phyloP scores from a whole-genome alignment of 2,329 filamentous ascomycete genomes.

The Atkinsonella hypoxylon region DNA sequence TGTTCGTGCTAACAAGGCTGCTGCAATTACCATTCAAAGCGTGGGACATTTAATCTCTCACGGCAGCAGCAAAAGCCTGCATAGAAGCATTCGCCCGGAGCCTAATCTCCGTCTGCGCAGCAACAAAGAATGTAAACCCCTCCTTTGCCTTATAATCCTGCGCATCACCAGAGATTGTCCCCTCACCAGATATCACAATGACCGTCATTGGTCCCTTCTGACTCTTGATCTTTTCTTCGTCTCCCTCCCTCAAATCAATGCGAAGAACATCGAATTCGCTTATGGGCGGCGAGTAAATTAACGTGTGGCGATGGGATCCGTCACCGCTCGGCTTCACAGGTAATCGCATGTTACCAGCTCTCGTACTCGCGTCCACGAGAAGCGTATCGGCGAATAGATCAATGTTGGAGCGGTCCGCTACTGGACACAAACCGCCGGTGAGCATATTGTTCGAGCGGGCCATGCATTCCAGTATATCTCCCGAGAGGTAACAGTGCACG shows the following conservation, averaged over 20 bases:
- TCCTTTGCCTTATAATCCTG: background rate
- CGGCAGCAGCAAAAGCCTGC: background rate
- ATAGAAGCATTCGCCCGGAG: background rate
- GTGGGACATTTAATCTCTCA: background rate
- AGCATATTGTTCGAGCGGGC: conserved; percentile 64
- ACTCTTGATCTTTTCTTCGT: conserved; percentile 36
- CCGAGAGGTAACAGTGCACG: conserved; percentile 61
- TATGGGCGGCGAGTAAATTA: conserved; percentile 53
- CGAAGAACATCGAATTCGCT: conserved; percentile 61
- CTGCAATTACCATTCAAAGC: no score
- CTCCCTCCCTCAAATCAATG: conserved; percentile 41
- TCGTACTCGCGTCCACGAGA: conserved; percentile 25
- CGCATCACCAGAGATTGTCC: conserved; percentile 22
- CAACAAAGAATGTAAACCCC: conserved; percentile 2
- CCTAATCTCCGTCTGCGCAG: background rate
- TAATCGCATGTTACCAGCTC: conserved; percentile 42
- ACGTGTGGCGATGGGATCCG: conserved; percentile 47
- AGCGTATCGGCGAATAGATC: conserved; percentile 44
- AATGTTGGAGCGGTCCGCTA: conserved; percentile 48
- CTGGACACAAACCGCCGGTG: conserved; percentile 62
- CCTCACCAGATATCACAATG: conserved; percentile 22
- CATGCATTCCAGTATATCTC: conserved; percentile 72
- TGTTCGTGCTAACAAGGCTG: no score
- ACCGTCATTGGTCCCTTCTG: background rate
- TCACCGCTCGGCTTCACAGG: conserved; percentile 34